Conservation (phyloP, 2,329 filamentous ascomycete genomes). For the Lasiodiplodia sp. region DNA sequence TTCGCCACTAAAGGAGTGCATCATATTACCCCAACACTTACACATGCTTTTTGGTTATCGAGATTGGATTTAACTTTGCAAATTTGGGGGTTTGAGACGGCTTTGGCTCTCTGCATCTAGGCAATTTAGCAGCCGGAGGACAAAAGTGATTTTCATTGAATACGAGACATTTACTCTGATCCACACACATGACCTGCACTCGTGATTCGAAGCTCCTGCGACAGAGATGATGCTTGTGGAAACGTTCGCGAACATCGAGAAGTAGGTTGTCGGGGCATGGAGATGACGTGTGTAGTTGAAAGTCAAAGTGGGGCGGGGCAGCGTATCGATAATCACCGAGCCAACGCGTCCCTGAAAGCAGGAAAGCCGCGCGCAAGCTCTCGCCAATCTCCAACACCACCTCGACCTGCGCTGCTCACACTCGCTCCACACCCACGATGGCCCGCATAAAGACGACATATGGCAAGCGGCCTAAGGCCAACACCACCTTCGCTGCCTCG, state of each 20-base stretch:
- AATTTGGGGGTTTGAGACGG: too few species aligned
- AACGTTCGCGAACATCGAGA: neutral
- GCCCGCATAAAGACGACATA: slow-evolving; percentile 20
- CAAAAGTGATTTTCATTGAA: neutral
- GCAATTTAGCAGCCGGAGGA: neutral
- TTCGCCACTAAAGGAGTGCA: neutral
- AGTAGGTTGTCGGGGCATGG: neutral
- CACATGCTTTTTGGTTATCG: too few species aligned
- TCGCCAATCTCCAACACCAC: neutral
- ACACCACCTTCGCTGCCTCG: slow-evolving; percentile 4
- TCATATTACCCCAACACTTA: neutral
- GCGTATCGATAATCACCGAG: slow-evolving; percentile 17
- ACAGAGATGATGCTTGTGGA: too few species aligned
- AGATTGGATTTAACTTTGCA: too few species aligned
- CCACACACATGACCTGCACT: too few species aligned
- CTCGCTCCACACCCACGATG: neutral
- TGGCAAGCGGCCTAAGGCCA: slow-evolving; percentile 21
- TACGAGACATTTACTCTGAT: neutral
- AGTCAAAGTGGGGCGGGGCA: neutral
- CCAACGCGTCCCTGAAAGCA: neutral
- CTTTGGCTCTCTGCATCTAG: neutral
- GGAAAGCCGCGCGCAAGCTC: neutral
- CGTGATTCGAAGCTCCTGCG: too few species aligned
- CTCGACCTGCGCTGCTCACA: neutral
- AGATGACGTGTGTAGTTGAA: neutral